A percentile compares a stretch with the other conserved stretches of the same genome.
These are phyloP conservation scores for Clonostachys rosea DNA, from an alignment of 2,329 filamentous ascomycete species.

Conservation along the genomic window DNA sequence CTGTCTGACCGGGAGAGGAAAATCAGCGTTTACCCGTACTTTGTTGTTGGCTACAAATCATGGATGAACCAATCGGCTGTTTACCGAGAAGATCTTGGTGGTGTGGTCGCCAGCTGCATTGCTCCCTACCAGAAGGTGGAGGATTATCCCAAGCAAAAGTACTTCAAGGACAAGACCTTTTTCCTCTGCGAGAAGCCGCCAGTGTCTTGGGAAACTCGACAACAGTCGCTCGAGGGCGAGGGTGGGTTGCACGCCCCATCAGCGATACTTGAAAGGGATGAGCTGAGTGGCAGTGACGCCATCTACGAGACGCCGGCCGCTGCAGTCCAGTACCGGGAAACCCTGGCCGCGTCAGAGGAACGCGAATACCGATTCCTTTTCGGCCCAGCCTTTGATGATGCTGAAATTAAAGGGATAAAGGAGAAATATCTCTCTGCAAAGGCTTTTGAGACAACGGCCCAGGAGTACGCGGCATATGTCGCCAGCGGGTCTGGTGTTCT, in stretches of 20 bases:
- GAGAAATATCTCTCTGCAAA: slow-evolving; percentile 42
- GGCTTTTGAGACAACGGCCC: slow-evolving; percentile 36
- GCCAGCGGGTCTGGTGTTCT: slow-evolving; percentile 43
- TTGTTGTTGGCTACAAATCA: slow-evolving; percentile 55
- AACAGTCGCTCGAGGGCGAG: slow-evolving; percentile 49
- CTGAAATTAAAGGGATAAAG: slow-evolving; percentile 39
- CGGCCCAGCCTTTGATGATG: slow-evolving; percentile 47
- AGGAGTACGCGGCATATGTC: slow-evolving; percentile 46
- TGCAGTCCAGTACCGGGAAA: slow-evolving; percentile 44
- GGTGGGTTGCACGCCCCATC: slow-evolving; percentile 48
- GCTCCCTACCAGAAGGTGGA: slow-evolving; percentile 53
- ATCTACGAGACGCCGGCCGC: slow-evolving; percentile 51
- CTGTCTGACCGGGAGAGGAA: slow-evolving; percentile 35
- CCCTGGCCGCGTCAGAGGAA: slow-evolving; percentile 29
- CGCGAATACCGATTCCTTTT: slow-evolving; percentile 49
- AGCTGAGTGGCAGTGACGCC: slow-evolving; percentile 40
- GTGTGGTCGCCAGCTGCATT: slow-evolving; percentile 45
- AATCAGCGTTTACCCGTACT: slow-evolving; percentile 50
- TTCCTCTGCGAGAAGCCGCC: slow-evolving; percentile 48
- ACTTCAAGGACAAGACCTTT: slow-evolving; percentile 52
- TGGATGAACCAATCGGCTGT: slow-evolving; percentile 58
- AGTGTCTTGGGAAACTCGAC: slow-evolving; percentile 45
- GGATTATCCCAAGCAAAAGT: slow-evolving; percentile 54
- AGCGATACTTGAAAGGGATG: slow-evolving; percentile 23
- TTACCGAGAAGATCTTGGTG: slow-evolving; percentile 40